phyloP scores from a whole-genome alignment of 2,329 filamentous ascomycete genomes.

The Pestalotiopsis sp. region DNA sequence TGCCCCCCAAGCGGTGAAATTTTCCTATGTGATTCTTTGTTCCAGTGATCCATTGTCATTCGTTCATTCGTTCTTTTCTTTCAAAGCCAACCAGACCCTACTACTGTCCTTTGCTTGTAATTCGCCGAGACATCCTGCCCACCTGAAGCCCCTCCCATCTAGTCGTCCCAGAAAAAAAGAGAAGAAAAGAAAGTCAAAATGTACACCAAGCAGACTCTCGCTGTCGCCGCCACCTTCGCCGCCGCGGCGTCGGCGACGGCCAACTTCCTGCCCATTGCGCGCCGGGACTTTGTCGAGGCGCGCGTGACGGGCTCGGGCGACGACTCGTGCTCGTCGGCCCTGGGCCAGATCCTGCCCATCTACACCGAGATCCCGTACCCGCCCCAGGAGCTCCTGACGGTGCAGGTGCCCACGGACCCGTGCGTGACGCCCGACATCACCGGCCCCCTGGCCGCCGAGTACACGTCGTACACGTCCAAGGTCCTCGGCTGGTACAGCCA shows the following conservation, averaged over 20 bases:
- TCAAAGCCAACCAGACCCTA: background rate
- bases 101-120: background rate
- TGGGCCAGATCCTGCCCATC: conserved; percentile 18
- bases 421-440: conserved; percentile 24
- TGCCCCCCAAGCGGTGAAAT: background rate
- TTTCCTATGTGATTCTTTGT: background rate
- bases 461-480: conserved; percentile 22
- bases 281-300: conserved; percentile 22
- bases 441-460: conserved; percentile 22
- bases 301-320: conserved; percentile 18
- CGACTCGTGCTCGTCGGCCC: conserved; percentile 21
- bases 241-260: conserved; percentile 22
- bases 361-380: conserved; percentile 22
- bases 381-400: conserved; percentile 19
- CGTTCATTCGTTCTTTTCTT: background rate
- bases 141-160: background rate
- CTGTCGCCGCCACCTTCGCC: conserved; percentile 15
- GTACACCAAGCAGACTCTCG: conserved; percentile 11
- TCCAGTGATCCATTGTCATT: background rate
- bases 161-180: background rate
- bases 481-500: conserved; percentile 23
- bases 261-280: conserved; percentile 19
- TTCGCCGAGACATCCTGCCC: background rate
- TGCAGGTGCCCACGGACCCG: conserved; percentile 20
- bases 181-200: conserved; percentile 6